These are phyloP conservation scores for Apiotrichum montevideense DNA, from an alignment of 1,284 basidiomycete species.

Conservation along the genomic window DNA sequence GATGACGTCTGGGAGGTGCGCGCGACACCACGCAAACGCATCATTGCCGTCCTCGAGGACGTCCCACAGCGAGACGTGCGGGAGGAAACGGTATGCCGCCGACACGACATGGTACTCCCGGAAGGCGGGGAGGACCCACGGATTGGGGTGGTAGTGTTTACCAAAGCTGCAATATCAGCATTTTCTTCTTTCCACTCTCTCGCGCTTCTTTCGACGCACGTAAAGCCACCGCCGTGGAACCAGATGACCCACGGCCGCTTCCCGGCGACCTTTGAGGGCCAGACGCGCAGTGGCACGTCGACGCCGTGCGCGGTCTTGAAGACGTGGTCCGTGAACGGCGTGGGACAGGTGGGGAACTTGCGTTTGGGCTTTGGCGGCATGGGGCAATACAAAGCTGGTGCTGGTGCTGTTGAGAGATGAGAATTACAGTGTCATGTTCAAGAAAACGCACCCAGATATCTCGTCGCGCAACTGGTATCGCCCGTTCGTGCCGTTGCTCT, in stretches of 20 bases:
- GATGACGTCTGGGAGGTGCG: slow-evolving; percentile 10
- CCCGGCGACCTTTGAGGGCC: slow-evolving; percentile 15
- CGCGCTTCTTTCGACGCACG: neutral
- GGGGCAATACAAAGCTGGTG: neutral
- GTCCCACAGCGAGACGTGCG: slow-evolving; percentile 23
- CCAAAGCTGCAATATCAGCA: neutral
- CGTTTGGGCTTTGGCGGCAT: neutral
- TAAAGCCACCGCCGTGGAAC: slow-evolving; percentile 18
- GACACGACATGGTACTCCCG: slow-evolving; percentile 29
- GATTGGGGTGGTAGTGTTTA: slow-evolving; percentile 7
- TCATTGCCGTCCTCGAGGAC: slow-evolving; percentile 21
- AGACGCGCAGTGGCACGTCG: slow-evolving; percentile 25
- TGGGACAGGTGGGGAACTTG: neutral
- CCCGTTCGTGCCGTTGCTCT: no score
- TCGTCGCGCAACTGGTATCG: no score
- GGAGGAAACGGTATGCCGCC: slow-evolving; percentile 25
- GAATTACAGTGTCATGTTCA: no score
- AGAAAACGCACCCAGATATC: no score
- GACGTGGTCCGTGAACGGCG: slow-evolving; percentile 24
- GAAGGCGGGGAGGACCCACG: slow-evolving; percentile 27
- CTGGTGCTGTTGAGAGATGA: no score
- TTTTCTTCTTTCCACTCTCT: neutral
- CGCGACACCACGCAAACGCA: slow-evolving; percentile 20
- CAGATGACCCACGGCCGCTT: slow-evolving; percentile 13
- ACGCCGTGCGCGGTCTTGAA: slow-evolving; percentile 26